Evolutionary conservation across 441 rosid genomes (phyloP).

Genomic region (Eruca vesicaria): DNA sequence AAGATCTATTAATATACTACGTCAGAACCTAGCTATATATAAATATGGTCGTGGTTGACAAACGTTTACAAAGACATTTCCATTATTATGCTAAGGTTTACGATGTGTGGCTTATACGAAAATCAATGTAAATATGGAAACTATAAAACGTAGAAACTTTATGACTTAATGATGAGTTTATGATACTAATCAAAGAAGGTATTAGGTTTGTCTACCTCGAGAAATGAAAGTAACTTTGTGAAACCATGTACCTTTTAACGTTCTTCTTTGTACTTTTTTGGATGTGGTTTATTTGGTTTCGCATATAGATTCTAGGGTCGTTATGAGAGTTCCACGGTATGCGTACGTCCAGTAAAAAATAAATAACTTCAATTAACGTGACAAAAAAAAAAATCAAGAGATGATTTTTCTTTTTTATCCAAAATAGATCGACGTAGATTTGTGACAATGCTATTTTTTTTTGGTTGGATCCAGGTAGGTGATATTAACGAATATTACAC

Average conservation of each 20-base stretch:
- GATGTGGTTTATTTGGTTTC: too few species aligned
- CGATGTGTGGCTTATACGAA: not conserved
- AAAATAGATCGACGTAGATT: too few species aligned
- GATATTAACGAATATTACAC: too few species aligned
- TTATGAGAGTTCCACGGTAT: too few species aligned
- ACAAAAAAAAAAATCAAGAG: too few species aligned
- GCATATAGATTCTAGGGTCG: too few species aligned
- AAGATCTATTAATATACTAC: not conserved
- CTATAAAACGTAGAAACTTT: conserved; percentile 30
- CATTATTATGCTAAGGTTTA: conserved; percentile 16
- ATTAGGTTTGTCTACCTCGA: conserved; percentile 28
- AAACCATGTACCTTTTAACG: not conserved
- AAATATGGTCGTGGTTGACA: conserved; percentile 5
- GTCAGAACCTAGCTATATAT: not conserved
- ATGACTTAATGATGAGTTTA: conserved; percentile 33
- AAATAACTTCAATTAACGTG: too few species aligned
- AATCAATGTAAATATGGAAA: conserved; percentile 19
- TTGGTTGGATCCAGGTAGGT: too few species aligned
- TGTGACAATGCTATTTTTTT: too few species aligned
- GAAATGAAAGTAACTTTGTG: conserved; percentile 24
- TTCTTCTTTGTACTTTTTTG: too few species aligned
- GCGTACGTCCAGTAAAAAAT: too few species aligned
- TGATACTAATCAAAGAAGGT: conserved; percentile 31
- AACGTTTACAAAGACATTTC: conserved; percentile 20
- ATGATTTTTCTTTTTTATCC: too few species aligned